phyloP scores from a whole-genome alignment of 1,284 basidiomycete species.

The Hemileia vastatrix region DNA sequence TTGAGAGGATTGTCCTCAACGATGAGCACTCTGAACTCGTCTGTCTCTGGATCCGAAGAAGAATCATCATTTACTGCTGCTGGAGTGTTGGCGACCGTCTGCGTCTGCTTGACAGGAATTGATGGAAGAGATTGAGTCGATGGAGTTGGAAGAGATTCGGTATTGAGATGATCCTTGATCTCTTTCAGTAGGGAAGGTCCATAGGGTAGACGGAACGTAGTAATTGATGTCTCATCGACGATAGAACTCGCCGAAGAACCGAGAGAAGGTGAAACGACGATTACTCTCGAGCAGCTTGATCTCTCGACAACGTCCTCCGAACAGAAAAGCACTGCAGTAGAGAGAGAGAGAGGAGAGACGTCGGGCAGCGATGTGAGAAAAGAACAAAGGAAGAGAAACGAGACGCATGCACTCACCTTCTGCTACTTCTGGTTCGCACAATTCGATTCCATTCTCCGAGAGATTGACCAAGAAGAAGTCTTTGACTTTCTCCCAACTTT shows the following conservation, averaged over 20 bases:
- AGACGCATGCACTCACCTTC: neutral
- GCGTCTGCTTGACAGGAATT: slow-evolving; percentile 25
- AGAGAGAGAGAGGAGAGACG: neutral
- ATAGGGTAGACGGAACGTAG: slow-evolving; percentile 28
- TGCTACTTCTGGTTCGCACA: neutral
- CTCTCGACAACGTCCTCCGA: slow-evolving; percentile 3
- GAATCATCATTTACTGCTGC: too few relatives aligned
- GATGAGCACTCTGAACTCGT: too few relatives aligned
- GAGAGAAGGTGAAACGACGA: slow-evolving; percentile 11
- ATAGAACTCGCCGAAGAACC: neutral
- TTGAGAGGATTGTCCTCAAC: too few relatives aligned
- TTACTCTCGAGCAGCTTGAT: neutral
- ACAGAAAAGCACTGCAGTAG: slow-evolving; percentile 11
- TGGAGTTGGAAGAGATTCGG: slow-evolving; percentile 22
- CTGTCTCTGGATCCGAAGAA: too few relatives aligned
- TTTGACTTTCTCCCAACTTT: neutral
- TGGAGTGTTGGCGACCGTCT: too few relatives aligned
- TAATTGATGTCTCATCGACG: neutral
- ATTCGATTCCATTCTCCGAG: neutral
- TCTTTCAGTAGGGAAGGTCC: slow-evolving; percentile 28
- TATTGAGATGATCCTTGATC: slow-evolving; percentile 28
- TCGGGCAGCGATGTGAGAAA: neutral
- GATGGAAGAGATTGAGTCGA: slow-evolving; percentile 2
- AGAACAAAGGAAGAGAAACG: neutral
- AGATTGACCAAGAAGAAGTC: neutral